Evolutionary conservation across 768 basidiomycete species (phyloP).

Genomic region (Rhizopogon salebrosus): DNA sequence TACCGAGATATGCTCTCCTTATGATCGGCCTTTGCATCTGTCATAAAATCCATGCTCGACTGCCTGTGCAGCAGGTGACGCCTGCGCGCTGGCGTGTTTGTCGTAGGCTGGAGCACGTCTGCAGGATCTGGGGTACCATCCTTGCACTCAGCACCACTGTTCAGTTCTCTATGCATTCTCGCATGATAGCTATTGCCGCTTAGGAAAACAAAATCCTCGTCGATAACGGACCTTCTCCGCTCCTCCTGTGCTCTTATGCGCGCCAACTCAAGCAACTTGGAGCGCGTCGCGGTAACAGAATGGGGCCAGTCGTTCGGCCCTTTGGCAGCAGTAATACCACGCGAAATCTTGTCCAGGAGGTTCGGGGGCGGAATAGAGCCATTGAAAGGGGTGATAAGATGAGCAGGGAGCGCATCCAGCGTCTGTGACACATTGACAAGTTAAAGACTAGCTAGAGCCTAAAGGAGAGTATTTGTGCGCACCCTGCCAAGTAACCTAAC

Average conservation of each 20-base stretch:
- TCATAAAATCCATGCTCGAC: constrained; percentile 86
- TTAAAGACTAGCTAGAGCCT: neutral
- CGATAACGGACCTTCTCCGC: constrained; percentile 35
- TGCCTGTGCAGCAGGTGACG: constrained; percentile 66
- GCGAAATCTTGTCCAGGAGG: constrained; percentile 81
- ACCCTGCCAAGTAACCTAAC: constrained; percentile 63
- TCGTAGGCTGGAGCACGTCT: constrained; percentile 42
- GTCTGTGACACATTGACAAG: constrained; percentile 41
- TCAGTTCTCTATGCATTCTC: neutral
- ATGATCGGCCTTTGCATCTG: constrained; percentile 34
- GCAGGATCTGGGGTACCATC: constrained; percentile 21
- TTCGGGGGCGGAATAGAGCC: constrained; percentile 81
- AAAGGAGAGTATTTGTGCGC: constrained; percentile 18
- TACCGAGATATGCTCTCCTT: constrained; percentile 61
- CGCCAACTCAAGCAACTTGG: constrained; percentile 78
- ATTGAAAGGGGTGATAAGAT: constrained; percentile 84
- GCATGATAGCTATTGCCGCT: neutral
- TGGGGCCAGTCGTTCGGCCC: constrained; percentile 79
- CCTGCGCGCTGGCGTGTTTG: constrained; percentile 41
- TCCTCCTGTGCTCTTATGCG: constrained; percentile 56
- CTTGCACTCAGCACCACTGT: constrained; percentile 3
- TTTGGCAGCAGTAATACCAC: constrained; percentile 69
- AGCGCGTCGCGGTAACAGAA: constrained; percentile 74
- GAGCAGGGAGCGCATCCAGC: constrained; percentile 75
- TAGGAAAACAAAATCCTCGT: constrained; percentile 38